phyloP scores from a whole-genome alignment of 352 stramenopile genomes.

The Pythium brachiatum region DNA sequence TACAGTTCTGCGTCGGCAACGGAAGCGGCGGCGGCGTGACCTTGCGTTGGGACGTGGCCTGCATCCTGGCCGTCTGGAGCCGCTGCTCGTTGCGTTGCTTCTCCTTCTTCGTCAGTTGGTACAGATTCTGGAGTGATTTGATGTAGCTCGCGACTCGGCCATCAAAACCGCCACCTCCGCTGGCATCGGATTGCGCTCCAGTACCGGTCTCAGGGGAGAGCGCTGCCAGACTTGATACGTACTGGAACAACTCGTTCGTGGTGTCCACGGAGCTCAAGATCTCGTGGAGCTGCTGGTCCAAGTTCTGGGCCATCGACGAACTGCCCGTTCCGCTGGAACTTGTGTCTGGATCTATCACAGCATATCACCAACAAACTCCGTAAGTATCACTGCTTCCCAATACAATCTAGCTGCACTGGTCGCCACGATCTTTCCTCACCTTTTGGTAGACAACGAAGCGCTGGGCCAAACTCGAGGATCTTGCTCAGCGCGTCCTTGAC shows the following conservation, averaged over 20 bases:
- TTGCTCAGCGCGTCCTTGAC: constrained; percentile 61
- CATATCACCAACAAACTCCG: neutral
- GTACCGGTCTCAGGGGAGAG: constrained; percentile 16
- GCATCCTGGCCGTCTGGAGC: constrained; percentile 43
- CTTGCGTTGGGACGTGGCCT: constrained; percentile 68
- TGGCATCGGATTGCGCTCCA: constrained; percentile 5
- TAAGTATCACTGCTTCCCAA: neutral
- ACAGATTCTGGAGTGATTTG: constrained; percentile 65
- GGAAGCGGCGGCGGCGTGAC: constrained; percentile 66
- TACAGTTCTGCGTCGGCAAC: constrained; percentile 79
- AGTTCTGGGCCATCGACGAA: constrained; percentile 24
- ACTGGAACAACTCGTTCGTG: constrained; percentile 75
- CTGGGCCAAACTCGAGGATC: constrained; percentile 66
- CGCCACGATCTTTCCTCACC: constrained; percentile 2
- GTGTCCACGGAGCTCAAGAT: constrained; percentile 75
- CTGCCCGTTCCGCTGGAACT: neutral
- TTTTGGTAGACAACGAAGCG: constrained; percentile 55
- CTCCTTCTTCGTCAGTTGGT: constrained; percentile 79
- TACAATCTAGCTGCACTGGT: neutral
- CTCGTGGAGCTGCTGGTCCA: constrained; percentile 68
- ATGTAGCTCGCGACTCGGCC: constrained; percentile 68
- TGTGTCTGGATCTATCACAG: constrained; percentile 29
- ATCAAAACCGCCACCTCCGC: constrained; percentile 43
- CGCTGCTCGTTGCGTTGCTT: constrained; percentile 78
- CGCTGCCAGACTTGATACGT: constrained; percentile 66